Base-by-base conservation (phyloP, 495 filamentous ascomycete species). In the Neohortaea acidophila region DNA sequence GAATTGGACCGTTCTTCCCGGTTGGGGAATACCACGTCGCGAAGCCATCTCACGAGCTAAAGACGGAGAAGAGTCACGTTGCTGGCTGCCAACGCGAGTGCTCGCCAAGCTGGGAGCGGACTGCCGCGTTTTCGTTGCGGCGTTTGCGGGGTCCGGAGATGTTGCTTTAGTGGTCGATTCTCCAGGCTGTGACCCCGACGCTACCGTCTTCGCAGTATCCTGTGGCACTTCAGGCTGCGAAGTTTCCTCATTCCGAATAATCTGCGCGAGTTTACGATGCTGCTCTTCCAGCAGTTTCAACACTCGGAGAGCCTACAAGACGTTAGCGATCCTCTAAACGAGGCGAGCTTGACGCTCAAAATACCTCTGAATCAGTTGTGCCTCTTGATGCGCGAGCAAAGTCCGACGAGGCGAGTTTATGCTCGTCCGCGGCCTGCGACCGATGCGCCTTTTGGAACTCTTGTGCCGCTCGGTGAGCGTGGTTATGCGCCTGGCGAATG, bases 401-500 rank as follows among this genome's bases (percentile, higher is more conserved):
- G 50, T 94, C 81, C 35, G 76, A 79, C 2, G 89, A 89, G 15
- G 89, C 89, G 25, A 83, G 67, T 41, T 86, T 76, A 63, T 96
- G 86, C 53, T 92, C 80, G 48, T 79, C 77, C 42, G 81, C 79
- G 12, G 87, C 85, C 18, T 78, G 72, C 3, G 77, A 77, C 14
- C 80, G 79, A 45, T 85, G 79, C 9, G 78, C 65, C 21, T 75
- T 74, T 45, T 78, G 74, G 38, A 78, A 79, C 43, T 83, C 73
- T 26, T 75, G 52, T 38, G 72, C 74, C n/a, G 85, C 85, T 53
- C 69, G 75, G 45, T 73, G 69, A 19, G 84, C 87, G 59, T 96
- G 85, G 41, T 82, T 76, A 59, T 94, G 84, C 47, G 85, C 89
- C 79, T 89, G 25, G 1, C 1, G 5, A 17, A 12, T 12, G 35